Conservation (phyloP, 805 yeast genomes). For the Alloascoidea hylecoeti region DNA sequence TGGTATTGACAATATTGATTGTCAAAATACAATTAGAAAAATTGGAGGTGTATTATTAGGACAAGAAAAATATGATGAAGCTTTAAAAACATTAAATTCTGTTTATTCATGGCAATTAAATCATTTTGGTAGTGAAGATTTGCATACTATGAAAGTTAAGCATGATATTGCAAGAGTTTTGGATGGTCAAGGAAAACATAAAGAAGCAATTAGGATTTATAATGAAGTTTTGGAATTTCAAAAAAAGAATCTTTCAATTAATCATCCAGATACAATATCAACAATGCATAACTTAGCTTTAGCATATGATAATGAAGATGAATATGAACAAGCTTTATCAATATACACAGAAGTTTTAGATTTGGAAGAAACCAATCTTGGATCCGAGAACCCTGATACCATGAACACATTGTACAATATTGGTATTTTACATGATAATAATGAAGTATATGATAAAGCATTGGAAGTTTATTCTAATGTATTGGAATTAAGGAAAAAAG, state of each 20-base stretch:
- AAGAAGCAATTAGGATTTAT: background rate
- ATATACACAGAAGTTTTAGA: background rate
- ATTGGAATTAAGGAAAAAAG: background rate
- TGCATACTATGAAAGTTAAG: background rate
- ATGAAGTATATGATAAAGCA: background rate
- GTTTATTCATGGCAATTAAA: background rate
- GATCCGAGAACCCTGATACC: background rate
- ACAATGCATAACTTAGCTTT: background rate
- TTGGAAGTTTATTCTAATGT: background rate
- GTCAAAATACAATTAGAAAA: background rate
- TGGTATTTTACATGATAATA: background rate
- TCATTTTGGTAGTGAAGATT: background rate
- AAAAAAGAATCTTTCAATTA: background rate
- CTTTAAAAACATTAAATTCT: background rate
- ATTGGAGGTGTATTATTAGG: background rate
- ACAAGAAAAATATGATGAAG: conserved; percentile 1
- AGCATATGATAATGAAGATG: background rate
- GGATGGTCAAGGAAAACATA: background rate
- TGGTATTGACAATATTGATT: background rate
- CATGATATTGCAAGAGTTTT: background rate
- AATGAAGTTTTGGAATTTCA: background rate
- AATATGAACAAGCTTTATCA: background rate
- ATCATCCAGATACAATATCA: background rate
- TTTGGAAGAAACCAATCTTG: background rate
- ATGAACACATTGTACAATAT: background rate